Evolutionary conservation across 768 basidiomycete genomes (phyloP).

Genomic region (Polyporus arcularius): DNA sequence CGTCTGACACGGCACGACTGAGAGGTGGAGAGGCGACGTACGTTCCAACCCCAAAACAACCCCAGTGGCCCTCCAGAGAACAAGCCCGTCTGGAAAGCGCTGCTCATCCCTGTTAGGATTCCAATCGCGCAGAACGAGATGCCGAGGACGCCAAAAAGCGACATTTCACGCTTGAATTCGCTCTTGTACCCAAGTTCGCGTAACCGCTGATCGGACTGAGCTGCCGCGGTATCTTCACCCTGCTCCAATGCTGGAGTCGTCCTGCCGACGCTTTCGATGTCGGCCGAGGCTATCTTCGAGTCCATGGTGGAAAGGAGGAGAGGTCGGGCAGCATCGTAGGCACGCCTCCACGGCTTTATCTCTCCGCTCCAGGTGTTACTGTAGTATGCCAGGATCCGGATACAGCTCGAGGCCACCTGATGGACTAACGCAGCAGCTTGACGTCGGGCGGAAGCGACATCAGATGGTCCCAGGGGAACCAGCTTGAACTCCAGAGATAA

Average conservation of each 20-base stretch:
- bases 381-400: too few species aligned
- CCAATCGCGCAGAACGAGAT: conserved; percentile 64
- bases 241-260: not conserved
- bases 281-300: not conserved
- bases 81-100: conserved; percentile 58
- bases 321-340: not conserved
- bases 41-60: conserved; percentile 67
- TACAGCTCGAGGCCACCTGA: too few species aligned
- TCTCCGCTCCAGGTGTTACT: too few species aligned
- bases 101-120: conserved; percentile 61
- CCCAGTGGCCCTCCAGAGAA: conserved; percentile 61
- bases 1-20: too few species aligned
- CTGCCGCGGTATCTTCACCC: not conserved
- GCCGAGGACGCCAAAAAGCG: conserved; percentile 57
- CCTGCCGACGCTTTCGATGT: conserved; percentile 14
- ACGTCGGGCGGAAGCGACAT: too few species aligned
- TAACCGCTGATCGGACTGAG: conserved; percentile 41
- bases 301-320: not conserved
- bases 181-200: conserved; percentile 55
- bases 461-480: too few species aligned
- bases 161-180: conserved; percentile 61
- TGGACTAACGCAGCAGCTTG: too few species aligned
- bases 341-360: too few species aligned
- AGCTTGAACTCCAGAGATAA: too few species aligned
- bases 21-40: conserved; percentile 25